Percentiles rank a stretch among this genome's conserved stretches.
Conservation (phyloP, 2,329 filamentous ascomycete genomes). For the Cladorrhinum sp. region DNA sequence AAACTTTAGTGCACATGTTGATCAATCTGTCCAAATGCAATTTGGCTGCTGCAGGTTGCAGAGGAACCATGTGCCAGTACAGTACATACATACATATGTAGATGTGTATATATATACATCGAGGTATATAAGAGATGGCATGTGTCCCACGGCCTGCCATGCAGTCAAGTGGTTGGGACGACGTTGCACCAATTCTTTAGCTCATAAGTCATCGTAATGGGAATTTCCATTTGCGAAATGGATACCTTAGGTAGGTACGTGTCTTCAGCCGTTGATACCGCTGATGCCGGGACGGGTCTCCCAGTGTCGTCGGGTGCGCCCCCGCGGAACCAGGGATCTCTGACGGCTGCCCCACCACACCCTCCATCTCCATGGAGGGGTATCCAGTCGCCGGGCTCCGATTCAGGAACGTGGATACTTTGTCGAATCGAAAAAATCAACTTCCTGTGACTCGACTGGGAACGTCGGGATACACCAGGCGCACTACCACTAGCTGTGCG, state of each 20-base stretch:
- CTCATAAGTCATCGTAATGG: not conserved
- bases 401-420: conserved; percentile 41
- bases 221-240: too few species aligned
- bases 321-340: not conserved
- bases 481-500: not conserved
- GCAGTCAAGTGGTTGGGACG: not conserved
- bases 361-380: conserved; percentile 21
- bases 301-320: not conserved
- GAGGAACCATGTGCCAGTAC: too few species aligned
- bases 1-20: not conserved
- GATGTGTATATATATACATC: not conserved
- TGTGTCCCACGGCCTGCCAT: not conserved
- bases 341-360: conserved; percentile 21
- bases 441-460: conserved; percentile 16
- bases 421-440: conserved; percentile 18
- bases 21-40: not conserved
- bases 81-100: not conserved
- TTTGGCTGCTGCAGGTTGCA: too few species aligned
- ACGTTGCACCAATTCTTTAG: not conserved
- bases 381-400: conserved; percentile 34
- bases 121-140: not conserved
- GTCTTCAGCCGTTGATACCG: not conserved
- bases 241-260: too few species aligned
- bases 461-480: not conserved
- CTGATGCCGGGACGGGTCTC: not conserved